Evolutionary conservation across 2,329 filamentous ascomycete species (phyloP), one percentile per base, ranked within the genome.

Genomic region (Venturia aucupariae): DNA sequence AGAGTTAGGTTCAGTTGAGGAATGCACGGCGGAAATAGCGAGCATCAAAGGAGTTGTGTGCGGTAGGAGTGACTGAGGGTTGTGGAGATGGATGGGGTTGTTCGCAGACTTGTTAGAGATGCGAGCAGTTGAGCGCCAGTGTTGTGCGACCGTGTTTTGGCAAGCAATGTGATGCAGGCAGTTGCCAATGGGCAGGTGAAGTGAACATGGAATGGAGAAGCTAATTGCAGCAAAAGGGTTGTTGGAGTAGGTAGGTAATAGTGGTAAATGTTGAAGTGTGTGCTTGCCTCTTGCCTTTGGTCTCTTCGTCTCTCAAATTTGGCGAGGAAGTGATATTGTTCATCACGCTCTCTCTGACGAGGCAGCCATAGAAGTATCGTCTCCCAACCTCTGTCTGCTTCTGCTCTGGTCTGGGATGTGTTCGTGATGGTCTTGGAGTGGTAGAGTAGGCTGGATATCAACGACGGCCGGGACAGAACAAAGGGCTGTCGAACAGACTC

Each of bases 1-100:
- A 93, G 90, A 88, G 81, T 75, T 38, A 74, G 73, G 70, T 69
- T 62, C 27, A 38, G 19, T 55, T 30, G 35, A 27, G 38, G 35
- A 39, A 54, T 63, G 46, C 15, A 57, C 51, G 51, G 51, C 27
- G 15, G 19, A 32, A 11, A 4, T 22, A 57, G 30, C 30, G 17
- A 35, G 51, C 19, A 51, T 35, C 51, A 35, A 57, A 22, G 30
- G 51, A 57, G 30, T 57, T 57, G 51, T 57, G 51, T 30, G 22
- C 46, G 46, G 46, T 35, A 57, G 30, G 19, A 32, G 51, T 57
- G 51, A 35, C 24, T 57, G 51, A n/a, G 51, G 51, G n/a, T 22
- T 57, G 24, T 54, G 51, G 51, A 35, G 51, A 57, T 35, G 51
- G 27, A 32, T 57, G 51, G 51, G 51, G 51, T 35, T 57, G 51